phyloP scores from a whole-genome alignment of 352 stramenopile genomes.

The Globisporangium uncinulatum region DNA sequence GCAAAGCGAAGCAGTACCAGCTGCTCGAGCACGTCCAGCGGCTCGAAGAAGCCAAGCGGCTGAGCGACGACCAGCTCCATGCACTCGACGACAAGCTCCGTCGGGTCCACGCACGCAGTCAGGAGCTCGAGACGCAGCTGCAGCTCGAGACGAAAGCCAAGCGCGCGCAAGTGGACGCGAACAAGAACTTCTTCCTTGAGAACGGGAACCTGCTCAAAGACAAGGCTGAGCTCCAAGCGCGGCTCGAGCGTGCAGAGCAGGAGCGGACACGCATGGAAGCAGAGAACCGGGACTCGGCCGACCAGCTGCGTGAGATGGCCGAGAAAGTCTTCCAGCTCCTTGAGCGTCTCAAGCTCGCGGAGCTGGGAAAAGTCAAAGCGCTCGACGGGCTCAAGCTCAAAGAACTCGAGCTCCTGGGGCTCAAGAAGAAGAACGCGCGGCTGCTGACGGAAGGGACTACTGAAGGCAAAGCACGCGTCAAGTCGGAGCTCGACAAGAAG shows the following conservation, averaged over 20 bases:
- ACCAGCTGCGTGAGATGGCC: constrained; percentile 96
- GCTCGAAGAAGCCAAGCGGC: constrained; percentile 90
- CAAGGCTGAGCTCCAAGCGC: constrained; percentile 75
- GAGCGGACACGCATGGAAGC: constrained; percentile 93
- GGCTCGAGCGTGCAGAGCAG: constrained; percentile 88
- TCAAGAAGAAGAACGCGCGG: constrained; percentile 94
- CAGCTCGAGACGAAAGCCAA: constrained; percentile 93
- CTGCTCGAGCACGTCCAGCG: constrained; percentile 95
- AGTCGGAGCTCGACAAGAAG: constrained; percentile 93
- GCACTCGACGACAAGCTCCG: constrained; percentile 90
- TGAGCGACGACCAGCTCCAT: constrained; percentile 89
- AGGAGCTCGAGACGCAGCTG: constrained; percentile 93
- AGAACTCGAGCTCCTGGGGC: constrained; percentile 90
- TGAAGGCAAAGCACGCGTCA: constrained; percentile 90
- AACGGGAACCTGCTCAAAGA: constrained; percentile 72
- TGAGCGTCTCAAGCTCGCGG: constrained; percentile 93
- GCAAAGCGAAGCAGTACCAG: constrained; percentile 98
- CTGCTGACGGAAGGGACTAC: constrained; percentile 92
- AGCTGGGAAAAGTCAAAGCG: constrained; percentile 95
- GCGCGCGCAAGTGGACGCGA: constrained; percentile 88
- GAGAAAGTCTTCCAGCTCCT: constrained; percentile 96
- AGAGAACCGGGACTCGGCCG: constrained; percentile 91
- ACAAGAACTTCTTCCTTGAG: constrained; percentile 89
- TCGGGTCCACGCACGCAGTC: constrained; percentile 80
- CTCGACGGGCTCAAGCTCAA: constrained; percentile 93